Evolutionary conservation across 306 rosid species (phyloP).

Genomic region (Herpetospermum pedunculosum): DNA sequence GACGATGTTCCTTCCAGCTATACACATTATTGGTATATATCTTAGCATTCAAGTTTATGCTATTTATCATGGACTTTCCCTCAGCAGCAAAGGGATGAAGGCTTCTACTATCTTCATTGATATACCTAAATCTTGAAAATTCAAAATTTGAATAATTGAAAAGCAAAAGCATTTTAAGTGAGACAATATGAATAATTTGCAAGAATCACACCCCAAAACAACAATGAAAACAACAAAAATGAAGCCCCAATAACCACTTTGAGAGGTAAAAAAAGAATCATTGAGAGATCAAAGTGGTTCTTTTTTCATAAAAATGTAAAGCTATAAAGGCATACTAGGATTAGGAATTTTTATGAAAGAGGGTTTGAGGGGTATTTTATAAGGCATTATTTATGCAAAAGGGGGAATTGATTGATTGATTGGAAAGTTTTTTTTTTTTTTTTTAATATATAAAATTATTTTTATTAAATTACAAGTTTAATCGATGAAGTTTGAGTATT

Average conservation of each 20-base stretch:
- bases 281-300: neutral
- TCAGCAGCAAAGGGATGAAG: neutral
- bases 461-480: no score
- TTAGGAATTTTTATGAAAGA: neutral
- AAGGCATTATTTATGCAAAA: neutral
- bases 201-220: neutral
- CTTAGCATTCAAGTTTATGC: no score
- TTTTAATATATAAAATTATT: no score
- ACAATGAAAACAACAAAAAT: neutral
- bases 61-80: neutral
- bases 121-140: neutral
- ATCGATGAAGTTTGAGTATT: no score
- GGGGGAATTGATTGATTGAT: neutral
- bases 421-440: neutral
- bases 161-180: neutral
- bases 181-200: neutral
- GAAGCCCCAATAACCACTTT: neutral
- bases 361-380: neutral
- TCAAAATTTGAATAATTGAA: neutral
- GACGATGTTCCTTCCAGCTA: no score
- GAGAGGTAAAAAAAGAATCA: neutral
- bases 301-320: neutral
- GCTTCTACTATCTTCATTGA: neutral
- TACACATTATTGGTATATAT: no score
- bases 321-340: neutral